Evolutionary conservation across 1,284 basidiomycete species (phyloP).

Genomic region (Leccinum glutinopallens): DNA sequence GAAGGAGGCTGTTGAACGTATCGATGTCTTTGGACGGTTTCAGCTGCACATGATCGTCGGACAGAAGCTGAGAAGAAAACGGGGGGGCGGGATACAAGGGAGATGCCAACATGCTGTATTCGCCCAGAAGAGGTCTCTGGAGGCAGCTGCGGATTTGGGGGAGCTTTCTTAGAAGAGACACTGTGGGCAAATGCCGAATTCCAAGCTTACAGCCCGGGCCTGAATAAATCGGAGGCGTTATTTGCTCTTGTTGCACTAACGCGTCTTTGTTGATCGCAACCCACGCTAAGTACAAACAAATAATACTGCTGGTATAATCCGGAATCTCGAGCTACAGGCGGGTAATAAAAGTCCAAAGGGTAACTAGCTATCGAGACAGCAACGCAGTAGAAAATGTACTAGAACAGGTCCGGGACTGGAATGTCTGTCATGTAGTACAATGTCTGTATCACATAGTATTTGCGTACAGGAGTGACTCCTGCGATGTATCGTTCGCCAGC

Average conservation of each 20-base stretch:
- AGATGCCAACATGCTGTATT: constrained; percentile 57
- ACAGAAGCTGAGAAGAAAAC: constrained; percentile 49
- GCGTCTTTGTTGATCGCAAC: constrained; percentile 19
- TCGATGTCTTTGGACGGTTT: constrained; percentile 70
- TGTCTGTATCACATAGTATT: constrained; percentile 19
- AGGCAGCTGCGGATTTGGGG: constrained; percentile 8
- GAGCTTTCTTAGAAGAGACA: constrained; percentile 13
- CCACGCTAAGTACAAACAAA: neutral
- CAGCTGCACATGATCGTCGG: constrained; percentile 56
- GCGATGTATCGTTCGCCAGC: constrained; percentile 11
- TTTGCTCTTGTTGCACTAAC: constrained; percentile 34
- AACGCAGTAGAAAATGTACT: constrained; percentile 8
- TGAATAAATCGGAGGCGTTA: constrained; percentile 25
- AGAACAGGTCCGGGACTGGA: constrained; percentile 12
- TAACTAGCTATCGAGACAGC: constrained; percentile 8
- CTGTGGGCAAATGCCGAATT: constrained; percentile 19
- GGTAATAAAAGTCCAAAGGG: constrained; percentile 15
- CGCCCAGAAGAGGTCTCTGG: constrained; percentile 10
- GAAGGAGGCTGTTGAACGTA: constrained; percentile 71
- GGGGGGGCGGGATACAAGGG: constrained; percentile 53
- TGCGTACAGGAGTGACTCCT: constrained; percentile 19
- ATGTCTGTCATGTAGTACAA: constrained; percentile 6
- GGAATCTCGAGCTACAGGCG: neutral
- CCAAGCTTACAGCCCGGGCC: neutral
- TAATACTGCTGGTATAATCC: neutral